A percentile compares a stretch with the other conserved stretches of the same genome.
These are phyloP conservation scores for Scheffersomyces coipomensis DNA, from an alignment of 805 yeast species.

Conservation along the genomic window DNA sequence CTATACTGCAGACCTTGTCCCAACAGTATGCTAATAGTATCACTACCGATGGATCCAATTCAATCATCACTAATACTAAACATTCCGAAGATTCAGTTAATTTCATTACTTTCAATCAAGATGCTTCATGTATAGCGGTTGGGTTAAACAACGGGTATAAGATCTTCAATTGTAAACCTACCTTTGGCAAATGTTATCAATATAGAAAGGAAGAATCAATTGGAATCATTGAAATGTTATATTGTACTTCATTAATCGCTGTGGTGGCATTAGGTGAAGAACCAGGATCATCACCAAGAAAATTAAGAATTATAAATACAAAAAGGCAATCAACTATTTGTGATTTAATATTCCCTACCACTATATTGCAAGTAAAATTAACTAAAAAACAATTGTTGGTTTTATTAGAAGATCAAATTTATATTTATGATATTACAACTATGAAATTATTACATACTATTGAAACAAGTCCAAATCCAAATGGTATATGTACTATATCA, in stretches of 20 bases:
- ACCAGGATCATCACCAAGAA: conserved; percentile 72
- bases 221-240: conserved; percentile 84
- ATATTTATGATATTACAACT: conserved; percentile 38
- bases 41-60: conserved; percentile 9
- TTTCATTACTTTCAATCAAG: conserved; percentile 75
- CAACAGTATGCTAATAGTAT: conserved; percentile 2
- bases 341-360: conserved; percentile 41
- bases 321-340: conserved; percentile 54
- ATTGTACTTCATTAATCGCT: conserved; percentile 83
- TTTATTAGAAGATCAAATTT: conserved; percentile 42
- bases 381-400: conserved; percentile 33
- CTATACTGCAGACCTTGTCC: conserved; percentile 3
- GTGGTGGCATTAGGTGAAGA: conserved; percentile 77
- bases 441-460: conserved; percentile 44
- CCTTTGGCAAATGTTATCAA: conserved; percentile 30
- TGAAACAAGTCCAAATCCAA: conserved; percentile 41
- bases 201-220: conserved; percentile 48
- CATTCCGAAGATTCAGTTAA: conserved; percentile 28
- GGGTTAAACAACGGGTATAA: conserved; percentile 65
- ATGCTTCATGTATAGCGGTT: conserved; percentile 74
- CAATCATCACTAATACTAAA: conserved; percentile 7
- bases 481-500: conserved; percentile 64
- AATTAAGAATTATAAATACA: conserved; percentile 79
- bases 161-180: conserved; percentile 74
- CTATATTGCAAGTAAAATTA: conserved; percentile 38